Conservation (phyloP, 2,329 filamentous ascomycete genomes). For the Talaromyces islandicus region DNA sequence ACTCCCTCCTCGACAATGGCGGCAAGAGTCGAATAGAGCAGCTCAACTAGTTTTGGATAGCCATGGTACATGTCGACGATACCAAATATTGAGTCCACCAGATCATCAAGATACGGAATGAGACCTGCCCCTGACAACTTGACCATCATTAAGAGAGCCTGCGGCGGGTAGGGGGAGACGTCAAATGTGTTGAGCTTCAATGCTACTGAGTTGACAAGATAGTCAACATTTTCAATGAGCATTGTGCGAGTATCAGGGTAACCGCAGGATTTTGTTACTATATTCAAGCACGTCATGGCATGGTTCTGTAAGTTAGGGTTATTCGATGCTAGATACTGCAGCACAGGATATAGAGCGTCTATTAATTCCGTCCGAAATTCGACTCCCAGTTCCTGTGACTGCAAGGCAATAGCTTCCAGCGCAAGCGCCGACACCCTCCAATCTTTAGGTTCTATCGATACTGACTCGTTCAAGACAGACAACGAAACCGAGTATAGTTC, state of each 20-base stretch:
- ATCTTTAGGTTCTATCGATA: slow-evolving; percentile 43
- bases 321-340: slow-evolving; percentile 75
- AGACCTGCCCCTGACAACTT: slow-evolving; percentile 73
- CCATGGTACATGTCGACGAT: slow-evolving; percentile 94
- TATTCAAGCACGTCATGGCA: slow-evolving; percentile 76
- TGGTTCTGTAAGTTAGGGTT: slow-evolving; percentile 66
- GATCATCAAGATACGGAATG: slow-evolving; percentile 84
- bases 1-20: slow-evolving; percentile 79
- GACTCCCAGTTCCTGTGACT: slow-evolving; percentile 59
- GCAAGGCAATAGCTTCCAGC: slow-evolving; percentile 71
- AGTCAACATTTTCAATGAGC: slow-evolving; percentile 88
- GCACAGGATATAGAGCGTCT: slow-evolving; percentile 84
- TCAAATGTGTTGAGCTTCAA: slow-evolving; percentile 87
- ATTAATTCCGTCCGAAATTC: slow-evolving; percentile 80
- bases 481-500: slow-evolving; percentile 41
- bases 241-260: slow-evolving; percentile 71
- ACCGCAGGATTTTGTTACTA: slow-evolving; percentile 66
- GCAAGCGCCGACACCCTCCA: slow-evolving; percentile 74
- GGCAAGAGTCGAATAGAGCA: slow-evolving; percentile 73
- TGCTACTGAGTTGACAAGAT: slow-evolving; percentile 89
- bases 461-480: slow-evolving; percentile 31
- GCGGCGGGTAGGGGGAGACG: slow-evolving; percentile 82
- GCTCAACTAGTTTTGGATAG: slow-evolving; percentile 78
- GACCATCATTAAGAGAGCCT: slow-evolving; percentile 92
- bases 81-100: slow-evolving; percentile 84